Evolutionary conservation across 306 rosid genomes (phyloP), one percentile per base, ranked within the genome.

Genomic region (Citrullus colocynthis): DNA sequence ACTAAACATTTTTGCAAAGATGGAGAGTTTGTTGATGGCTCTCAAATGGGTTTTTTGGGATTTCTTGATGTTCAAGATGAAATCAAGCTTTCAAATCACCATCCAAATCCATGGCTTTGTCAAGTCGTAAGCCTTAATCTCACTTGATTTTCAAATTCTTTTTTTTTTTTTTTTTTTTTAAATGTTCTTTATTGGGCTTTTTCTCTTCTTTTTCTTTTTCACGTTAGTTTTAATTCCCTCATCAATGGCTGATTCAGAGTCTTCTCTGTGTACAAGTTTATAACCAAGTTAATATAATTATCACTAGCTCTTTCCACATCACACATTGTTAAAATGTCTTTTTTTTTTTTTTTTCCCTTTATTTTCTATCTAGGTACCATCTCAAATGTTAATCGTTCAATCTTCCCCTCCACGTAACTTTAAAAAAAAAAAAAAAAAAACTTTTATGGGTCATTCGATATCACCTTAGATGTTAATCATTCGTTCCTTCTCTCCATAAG

Each of bases 71-170:
- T 58, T 28, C 58, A 63, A 7, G 80, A 62, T 21, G 72, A 77
- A 37, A 77, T 44, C 16, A 28, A 36, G 74, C 17, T 74, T 14
- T 17, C 60, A 8, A 63, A 74, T 2, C 60, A 78, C 4, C 61
- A 60, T 60, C 74, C 80, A 4, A 39, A 60, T 77, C 62, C 80
- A 2, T 78, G 80, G 80, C 61, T 64, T 63, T 78, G 9, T 51
- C 80, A 78, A 62, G 48, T 34, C 32, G 59, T 62, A 64, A 78
- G 74, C 73, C 80, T 78, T 78, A 78, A 63, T 64, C 45, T 63
- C 37, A 63, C 80, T 34, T 75, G 67, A 75, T 58, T 34, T n/a
- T 20, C 2, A 21, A 1, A 3, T 16, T 58, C 5, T 6, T n/a
- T 2, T 44, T 21, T 42, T 21, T n/a, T 2, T 44, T 21, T 42